Percentiles rank a stretch among this genome's conserved stretches.
Conservation (phyloP, 495 filamentous ascomycete species). For the Hyphodiscus hymeniophilus region DNA sequence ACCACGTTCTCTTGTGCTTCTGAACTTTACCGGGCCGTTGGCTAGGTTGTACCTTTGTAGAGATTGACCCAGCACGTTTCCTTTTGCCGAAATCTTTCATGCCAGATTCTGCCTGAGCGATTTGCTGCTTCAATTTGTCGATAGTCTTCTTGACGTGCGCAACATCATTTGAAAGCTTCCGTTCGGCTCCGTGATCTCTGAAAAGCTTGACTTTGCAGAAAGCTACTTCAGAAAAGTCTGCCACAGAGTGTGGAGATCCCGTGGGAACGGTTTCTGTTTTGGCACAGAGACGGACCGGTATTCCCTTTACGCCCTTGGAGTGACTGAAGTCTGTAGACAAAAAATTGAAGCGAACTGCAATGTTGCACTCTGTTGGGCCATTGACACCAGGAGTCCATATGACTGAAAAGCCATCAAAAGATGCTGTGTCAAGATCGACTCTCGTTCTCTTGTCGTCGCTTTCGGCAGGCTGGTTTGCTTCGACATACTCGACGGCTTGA, state of each 20-base stretch:
- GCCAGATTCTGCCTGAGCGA: conserved; percentile 78
- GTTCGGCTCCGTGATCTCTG: conserved; percentile 90
- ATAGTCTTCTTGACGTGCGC: conserved; percentile 89
- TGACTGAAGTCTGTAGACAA: conserved; percentile 97
- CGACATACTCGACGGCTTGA: conserved; percentile 89
- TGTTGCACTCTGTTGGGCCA: conserved; percentile 58
- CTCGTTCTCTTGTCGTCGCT: conserved; percentile 64
- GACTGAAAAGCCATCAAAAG: conserved; percentile 88
- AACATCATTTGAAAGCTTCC: conserved; percentile 91
- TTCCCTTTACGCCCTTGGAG: conserved; percentile 95
- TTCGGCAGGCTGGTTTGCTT: conserved; percentile 59
- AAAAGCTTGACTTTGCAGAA: conserved; percentile 97
- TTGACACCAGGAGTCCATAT: conserved; percentile 68
- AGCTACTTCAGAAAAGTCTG: conserved; percentile 57
- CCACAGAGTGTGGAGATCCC: conserved; percentile 32
- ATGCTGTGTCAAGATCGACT: conserved; percentile 71
- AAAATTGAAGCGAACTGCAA: conserved; percentile 94
- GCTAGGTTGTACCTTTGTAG: conserved; percentile 36
- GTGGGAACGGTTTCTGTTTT: conserved; percentile 64
- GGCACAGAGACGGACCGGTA: conserved; percentile 82
- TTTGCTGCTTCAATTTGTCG: conserved; percentile 88
- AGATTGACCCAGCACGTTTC: conserved; percentile 58
- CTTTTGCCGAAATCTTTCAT: conserved; percentile 83
- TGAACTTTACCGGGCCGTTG: conserved; percentile 64
- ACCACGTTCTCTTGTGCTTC: conserved; percentile 94